phyloP scores from a whole-genome alignment of 169 alveolate species.

The Plasmodium fragile region DNA sequence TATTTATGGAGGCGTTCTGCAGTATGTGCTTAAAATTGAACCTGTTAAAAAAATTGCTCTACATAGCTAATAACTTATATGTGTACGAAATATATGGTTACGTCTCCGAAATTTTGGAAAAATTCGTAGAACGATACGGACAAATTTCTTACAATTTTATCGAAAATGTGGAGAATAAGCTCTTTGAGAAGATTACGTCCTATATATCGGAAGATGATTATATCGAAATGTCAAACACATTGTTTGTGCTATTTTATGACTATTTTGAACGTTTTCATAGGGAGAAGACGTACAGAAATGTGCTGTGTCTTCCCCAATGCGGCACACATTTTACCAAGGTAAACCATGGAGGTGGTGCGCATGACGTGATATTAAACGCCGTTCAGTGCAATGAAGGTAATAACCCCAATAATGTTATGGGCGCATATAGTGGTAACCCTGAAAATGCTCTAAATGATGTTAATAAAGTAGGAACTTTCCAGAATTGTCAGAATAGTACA shows the following conservation, averaged over 20 bases:
- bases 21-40: constrained; percentile 24
- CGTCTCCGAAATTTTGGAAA: constrained; percentile 52
- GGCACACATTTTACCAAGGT: not conserved
- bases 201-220: constrained; percentile 69
- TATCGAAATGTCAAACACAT: constrained; percentile 70
- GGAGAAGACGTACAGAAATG: constrained; percentile 5
- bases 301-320: not conserved
- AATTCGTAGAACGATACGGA: constrained; percentile 5
- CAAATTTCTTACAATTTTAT: constrained; percentile 61
- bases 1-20: constrained; percentile 40
- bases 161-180: constrained; percentile 50
- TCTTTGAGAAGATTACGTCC: constrained; percentile 34
- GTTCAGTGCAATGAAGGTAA: not conserved
- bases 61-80: constrained; percentile 70
- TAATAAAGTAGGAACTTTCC: not conserved
- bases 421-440: not conserved
- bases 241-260: constrained; percentile 44
- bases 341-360: not conserved
- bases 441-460: constrained; percentile 12
- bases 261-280: constrained; percentile 35
- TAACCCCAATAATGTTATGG: constrained; percentile 1
- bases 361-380: not conserved
- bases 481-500: not conserved
- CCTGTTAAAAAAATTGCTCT: constrained; percentile 48
- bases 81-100: constrained; percentile 32